Percentiles rank a stretch among this genome's conserved stretches.
phyloP scores from a whole-genome alignment of 176 grass and related monocot genomes.

The Elaeis guineensis region DNA sequence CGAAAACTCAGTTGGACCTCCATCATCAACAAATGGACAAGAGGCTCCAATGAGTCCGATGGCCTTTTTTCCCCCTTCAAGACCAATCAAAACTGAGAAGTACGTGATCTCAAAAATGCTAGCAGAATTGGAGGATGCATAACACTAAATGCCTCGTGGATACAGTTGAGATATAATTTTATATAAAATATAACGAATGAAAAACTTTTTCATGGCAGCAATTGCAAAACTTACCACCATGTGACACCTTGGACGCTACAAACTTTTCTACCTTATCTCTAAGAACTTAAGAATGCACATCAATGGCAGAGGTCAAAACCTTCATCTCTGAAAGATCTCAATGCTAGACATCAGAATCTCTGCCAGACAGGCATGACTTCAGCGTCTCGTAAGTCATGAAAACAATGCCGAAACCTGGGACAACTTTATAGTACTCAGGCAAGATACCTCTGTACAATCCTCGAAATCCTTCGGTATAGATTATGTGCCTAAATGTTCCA shows the following conservation, averaged over 20 bases:
- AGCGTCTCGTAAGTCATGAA: constrained; percentile 93
- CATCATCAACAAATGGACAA: too few relatives aligned
- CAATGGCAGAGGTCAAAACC: too few relatives aligned
- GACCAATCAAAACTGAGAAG: too few relatives aligned
- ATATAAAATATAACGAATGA: constrained; percentile 6
- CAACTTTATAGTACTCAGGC: constrained; percentile 93
- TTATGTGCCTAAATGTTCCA: constrained; percentile 78
- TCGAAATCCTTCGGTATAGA: constrained; percentile 51
- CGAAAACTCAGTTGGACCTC: too few relatives aligned
- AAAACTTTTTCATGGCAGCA: neutral
- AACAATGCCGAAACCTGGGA: constrained; percentile 80
- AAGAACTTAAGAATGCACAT: too few relatives aligned
- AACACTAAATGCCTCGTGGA: neutral
- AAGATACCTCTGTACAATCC: constrained; percentile 96
- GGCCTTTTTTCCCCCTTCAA: too few relatives aligned
- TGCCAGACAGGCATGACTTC: constrained; percentile 47
- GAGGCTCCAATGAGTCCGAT: too few relatives aligned
- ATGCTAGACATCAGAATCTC: constrained; percentile 33
- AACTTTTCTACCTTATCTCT: too few relatives aligned
- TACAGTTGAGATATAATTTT: constrained; percentile 24
- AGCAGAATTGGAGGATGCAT: constrained; percentile 17
- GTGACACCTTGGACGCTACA: neutral
- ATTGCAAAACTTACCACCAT: constrained; percentile 1
- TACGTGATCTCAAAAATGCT: neutral
- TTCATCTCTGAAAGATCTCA: too few relatives aligned